phyloP scores from a whole-genome alignment of 2,329 filamentous ascomycete species.

The Macrophomina tecta region DNA sequence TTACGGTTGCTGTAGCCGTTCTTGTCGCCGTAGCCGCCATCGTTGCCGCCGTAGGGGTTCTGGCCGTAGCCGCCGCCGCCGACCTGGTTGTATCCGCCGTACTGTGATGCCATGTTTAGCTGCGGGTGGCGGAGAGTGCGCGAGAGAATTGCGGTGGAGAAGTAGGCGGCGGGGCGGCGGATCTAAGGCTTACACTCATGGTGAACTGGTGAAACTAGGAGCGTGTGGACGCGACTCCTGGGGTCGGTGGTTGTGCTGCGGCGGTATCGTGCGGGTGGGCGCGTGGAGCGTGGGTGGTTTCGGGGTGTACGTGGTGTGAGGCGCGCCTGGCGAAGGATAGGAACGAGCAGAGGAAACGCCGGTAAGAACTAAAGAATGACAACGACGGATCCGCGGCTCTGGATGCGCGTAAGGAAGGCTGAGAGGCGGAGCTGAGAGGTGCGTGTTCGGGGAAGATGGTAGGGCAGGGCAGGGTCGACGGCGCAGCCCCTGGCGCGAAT shows the following conservation, averaged over 20 bases:
- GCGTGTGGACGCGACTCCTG: slow-evolving; percentile 23
- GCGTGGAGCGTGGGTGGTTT: slow-evolving; percentile 24
- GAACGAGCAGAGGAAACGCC: slow-evolving; percentile 19
- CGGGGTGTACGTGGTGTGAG: slow-evolving; percentile 11
- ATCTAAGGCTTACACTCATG: slow-evolving; percentile 28
- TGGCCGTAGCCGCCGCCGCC: slow-evolving; percentile 48
- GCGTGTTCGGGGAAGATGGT: slow-evolving; percentile 22
- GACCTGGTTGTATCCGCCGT: slow-evolving; percentile 50
- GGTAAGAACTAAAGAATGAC: slow-evolving; percentile 26
- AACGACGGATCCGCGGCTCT: slow-evolving; percentile 25
- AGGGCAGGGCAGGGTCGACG: slow-evolving; percentile 15
- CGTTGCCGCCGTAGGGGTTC: slow-evolving; percentile 53
- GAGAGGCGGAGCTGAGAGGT: slow-evolving; percentile 19
- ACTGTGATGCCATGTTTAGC: slow-evolving; percentile 39
- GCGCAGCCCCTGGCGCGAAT: slow-evolving; percentile 26
- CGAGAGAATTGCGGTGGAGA: background rate
- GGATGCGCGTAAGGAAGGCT: slow-evolving; percentile 24
- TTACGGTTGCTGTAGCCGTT: slow-evolving; percentile 29
- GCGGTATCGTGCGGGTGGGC: slow-evolving; percentile 21
- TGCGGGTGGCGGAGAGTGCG: background rate
- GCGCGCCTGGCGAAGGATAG: slow-evolving; percentile 26
- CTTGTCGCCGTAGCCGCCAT: slow-evolving; percentile 55
- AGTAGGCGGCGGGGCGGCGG: background rate
- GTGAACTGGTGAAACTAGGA: slow-evolving; percentile 22
- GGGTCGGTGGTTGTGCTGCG: slow-evolving; percentile 15